phyloP scores from a whole-genome alignment of 306 rosid species.

The Cyamopsis tetragonoloba region DNA sequence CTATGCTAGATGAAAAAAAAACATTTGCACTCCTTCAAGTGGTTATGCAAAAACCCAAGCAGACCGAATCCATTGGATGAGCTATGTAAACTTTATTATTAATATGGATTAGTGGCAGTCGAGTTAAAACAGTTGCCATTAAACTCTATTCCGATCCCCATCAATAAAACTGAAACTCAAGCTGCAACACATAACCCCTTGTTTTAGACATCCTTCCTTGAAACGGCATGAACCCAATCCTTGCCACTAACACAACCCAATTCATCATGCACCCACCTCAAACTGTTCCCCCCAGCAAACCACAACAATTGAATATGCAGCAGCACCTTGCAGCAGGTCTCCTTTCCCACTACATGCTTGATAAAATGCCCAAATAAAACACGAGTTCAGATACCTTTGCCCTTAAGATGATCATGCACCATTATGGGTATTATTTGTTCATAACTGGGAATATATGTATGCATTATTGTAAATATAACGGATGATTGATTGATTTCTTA shows the following conservation, averaged over 20 bases:
- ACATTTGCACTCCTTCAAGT: no score
- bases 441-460: background rate
- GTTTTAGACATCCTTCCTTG: no score
- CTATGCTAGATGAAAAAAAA: no score
- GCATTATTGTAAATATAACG: background rate
- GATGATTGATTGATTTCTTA: background rate
- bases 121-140: no score
- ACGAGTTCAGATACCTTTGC: background rate
- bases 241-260: background rate
- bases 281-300: background rate
- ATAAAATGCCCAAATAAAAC: conserved; percentile 4
- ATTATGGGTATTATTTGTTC: background rate
- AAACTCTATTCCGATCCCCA: no score
- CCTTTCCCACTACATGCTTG: background rate
- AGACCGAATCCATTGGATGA: no score
- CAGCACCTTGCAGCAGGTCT: background rate
- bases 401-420: background rate
- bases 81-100: no score
- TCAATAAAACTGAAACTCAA: no score
- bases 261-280: background rate
- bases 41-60: no score
- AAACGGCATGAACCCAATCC: background rate
- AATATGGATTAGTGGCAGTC: no score
- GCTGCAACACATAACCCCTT: no score
- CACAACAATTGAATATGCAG: background rate